Conservation (phyloP, 176 grass and related monocot genomes). For the maize (Zea mays) region Zm-B73-REFERENCE-NAM-5.0 NC_050100.1:22423001-22423500, state of each 20-base stretch:
- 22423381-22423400: slow-evolving; percentile 98
- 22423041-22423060: slow-evolving; percentile 7
- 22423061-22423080: slow-evolving; percentile 48
- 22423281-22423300: slow-evolving; percentile 36
- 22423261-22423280: slow-evolving; percentile 71
- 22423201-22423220: slow-evolving; percentile 99
- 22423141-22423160: slow-evolving; percentile 82
- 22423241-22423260: slow-evolving; percentile 95
- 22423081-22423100: slow-evolving; percentile 96
- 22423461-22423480: neutral
- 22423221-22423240: slow-evolving; percentile 99
- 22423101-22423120: slow-evolving; percentile 84
- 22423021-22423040: slow-evolving; percentile 34
- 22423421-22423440: slow-evolving; percentile 89
- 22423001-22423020: slow-evolving; percentile 40
- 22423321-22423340: slow-evolving; percentile 17
- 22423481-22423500: slow-evolving; percentile 15
- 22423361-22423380: slow-evolving; percentile 98
- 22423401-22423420: slow-evolving; percentile 99
- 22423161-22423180: slow-evolving; percentile 98
- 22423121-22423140: slow-evolving; percentile 78
- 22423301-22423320: slow-evolving; percentile 16
- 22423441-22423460: slow-evolving; percentile 20
- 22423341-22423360: slow-evolving; percentile 63
- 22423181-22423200: slow-evolving; percentile 91